Evolutionary conservation across 495 filamentous ascomycete genomes (phyloP).

Genomic region (Tuber magnatum): DNA sequence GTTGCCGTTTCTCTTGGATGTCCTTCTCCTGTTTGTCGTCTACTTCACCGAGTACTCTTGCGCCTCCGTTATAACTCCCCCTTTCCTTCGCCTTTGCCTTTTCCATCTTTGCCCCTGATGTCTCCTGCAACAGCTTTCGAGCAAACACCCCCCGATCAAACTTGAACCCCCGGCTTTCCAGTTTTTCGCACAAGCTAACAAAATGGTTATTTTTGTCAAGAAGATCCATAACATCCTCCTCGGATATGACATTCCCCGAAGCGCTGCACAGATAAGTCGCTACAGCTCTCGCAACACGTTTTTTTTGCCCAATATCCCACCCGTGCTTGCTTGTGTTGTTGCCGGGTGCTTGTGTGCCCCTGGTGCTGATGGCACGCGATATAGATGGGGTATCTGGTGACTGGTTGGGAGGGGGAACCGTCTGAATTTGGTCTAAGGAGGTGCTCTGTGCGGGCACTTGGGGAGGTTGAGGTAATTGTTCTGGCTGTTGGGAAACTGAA

Average conservation of each 20-base stretch:
- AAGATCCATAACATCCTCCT: slow-evolving; percentile 15
- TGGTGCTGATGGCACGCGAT: background rate
- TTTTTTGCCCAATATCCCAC: background rate
- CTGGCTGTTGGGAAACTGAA: background rate
- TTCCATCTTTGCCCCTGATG: slow-evolving; percentile 4
- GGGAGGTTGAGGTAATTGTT: slow-evolving; percentile 5
- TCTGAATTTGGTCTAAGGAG: background rate
- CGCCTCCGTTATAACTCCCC: slow-evolving; percentile 10
- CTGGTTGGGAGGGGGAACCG: background rate
- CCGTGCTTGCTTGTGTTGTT: slow-evolving; percentile 2
- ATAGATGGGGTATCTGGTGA: background rate
- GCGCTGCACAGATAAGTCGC: slow-evolving; percentile 19
- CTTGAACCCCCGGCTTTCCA: slow-evolving; percentile 28
- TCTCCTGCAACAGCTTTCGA: slow-evolving; percentile 29
- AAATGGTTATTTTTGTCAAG: slow-evolving; percentile 25
- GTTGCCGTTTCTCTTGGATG: slow-evolving; percentile 9
- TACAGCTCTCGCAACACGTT: slow-evolving; percentile 16
- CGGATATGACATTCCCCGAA: slow-evolving; percentile 12
- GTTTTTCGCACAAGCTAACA: slow-evolving; percentile 22
- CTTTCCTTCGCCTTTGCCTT: background rate
- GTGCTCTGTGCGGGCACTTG: background rate
- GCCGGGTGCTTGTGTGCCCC: background rate
- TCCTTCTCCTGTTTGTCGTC: slow-evolving; percentile 29
- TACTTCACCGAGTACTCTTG: slow-evolving; percentile 27
- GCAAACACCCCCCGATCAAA: slow-evolving; percentile 34